Conservation (phyloP, 2,329 filamentous ascomycete genomes). For the Cytospora paraplurivora region DNA sequence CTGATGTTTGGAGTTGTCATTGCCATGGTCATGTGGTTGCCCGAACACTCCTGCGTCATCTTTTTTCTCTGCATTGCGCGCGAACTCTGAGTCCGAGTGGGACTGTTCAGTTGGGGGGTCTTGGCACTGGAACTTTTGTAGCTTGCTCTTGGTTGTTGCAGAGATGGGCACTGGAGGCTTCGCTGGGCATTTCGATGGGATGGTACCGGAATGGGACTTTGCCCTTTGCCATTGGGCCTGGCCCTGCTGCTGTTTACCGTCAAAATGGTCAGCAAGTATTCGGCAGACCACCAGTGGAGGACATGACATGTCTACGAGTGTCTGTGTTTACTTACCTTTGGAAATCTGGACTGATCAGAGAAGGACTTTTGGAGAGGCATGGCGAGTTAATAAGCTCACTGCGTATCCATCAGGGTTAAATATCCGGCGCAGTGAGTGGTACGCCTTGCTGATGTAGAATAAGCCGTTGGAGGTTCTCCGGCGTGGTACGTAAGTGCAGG, state of each 20-base stretch:
- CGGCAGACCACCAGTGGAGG: not conserved
- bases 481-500: slow-evolving; percentile 3
- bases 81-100: not conserved
- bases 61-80: not conserved
- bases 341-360: slow-evolving; percentile 42
- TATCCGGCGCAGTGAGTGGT: slow-evolving; percentile 6
- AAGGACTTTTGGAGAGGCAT: slow-evolving; percentile 48
- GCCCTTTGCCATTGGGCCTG: slow-evolving; percentile 56
- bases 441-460: not conserved
- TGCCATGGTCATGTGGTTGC: slow-evolving; percentile 11
- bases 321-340: slow-evolving; percentile 33
- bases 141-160: slow-evolving; percentile 61
- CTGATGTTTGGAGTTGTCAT: slow-evolving; percentile 31
- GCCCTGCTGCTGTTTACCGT: slow-evolving; percentile 34
- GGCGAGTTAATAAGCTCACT: slow-evolving; percentile 25
- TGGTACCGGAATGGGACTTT: slow-evolving; percentile 49
- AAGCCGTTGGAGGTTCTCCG: not conserved
- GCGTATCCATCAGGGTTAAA: slow-evolving; percentile 25
- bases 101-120: slow-evolving; percentile 36
- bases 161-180: slow-evolving; percentile 51
- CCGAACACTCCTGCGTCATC: slow-evolving; percentile 3
- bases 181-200: slow-evolving; percentile 40
- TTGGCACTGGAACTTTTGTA: slow-evolving; percentile 59
- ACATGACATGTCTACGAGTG: not conserved
- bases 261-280: slow-evolving; percentile 1